Base-by-base conservation (phyloP, 306 rosid species). In the Canavalia ensiformis region DNA sequence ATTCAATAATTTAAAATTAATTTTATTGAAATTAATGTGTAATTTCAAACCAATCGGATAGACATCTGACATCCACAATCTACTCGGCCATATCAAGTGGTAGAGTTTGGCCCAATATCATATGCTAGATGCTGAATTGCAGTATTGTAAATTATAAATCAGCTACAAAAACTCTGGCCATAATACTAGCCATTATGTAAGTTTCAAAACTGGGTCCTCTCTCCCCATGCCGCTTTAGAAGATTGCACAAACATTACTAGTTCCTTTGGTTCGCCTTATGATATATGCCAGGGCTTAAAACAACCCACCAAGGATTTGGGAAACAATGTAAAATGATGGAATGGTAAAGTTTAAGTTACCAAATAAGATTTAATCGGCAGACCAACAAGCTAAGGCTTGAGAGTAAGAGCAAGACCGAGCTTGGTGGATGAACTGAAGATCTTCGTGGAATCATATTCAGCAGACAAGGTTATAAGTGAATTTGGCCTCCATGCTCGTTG, bases 401-500 rank as follows among this genome's bases (percentile, higher is more conserved):
- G 94, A 5, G 91, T 75, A 57, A 95, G 93, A 30, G 94, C 95
- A 75, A 95, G 95, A 80, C 98, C 98, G 10, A 92, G 49, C 83
- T 89, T 95, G 72, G 97, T 87, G 56, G 97, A 76, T 60, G 89
- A 75, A 63, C 84, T 78, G n/a, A 60, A 56, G 65, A 86, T 88
- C 90, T 86, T 95, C 0, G 91, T 77, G 72, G 72, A 88, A 83
- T 95, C 95, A 30, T 91, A 95, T 85, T 95, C 97, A 6, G 94
- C 91, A 13, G 94, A 92, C 18, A 95, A 63, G n/a, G 91, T 91
- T 67, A 95, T 56, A 25, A 90, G 86, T n/a, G 98, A 95, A 63
- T 89, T 89, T 0, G 98, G 98, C 85, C 97, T 95, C 98, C 98
- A 95, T 60, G 88, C 92, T 28, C 91, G 89, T 81, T 95, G 97